Base-by-base conservation (phyloP, 768 basidiomycete genomes). In the Strobilomyces echinocephalus region DNA sequence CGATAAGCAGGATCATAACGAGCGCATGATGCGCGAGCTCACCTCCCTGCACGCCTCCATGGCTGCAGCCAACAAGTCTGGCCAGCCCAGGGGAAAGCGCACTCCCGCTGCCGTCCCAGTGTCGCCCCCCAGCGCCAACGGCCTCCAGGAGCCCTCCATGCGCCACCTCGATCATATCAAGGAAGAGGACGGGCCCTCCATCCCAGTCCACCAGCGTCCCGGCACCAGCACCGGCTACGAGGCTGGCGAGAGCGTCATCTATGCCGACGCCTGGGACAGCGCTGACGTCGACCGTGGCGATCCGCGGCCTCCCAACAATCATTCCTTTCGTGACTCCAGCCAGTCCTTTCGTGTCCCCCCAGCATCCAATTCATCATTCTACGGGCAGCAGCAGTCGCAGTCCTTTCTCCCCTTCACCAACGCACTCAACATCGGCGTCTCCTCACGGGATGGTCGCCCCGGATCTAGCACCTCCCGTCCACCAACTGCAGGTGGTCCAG, bases 1-100 rank as follows among this genome's bases (percentile, higher is more conserved):
- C n/a, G 93, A 97, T 68, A 90, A 91, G 75, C 83, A 83, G 68
- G 88, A 88, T 0, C 81, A 84, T 72, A 95, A 95, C 74, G 88
- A 91, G 68, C 75, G 80, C 49, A 93, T 92, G 90, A 93, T 94
- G 89, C 84, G 88, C 60, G 87, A 91, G 54, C 82, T 95, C 56
- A 88, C 88, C 46, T 79, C 81, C 5, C 79, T 95, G 43, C 91
- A 95, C 61, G 88, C 90, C 40, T 78, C 77, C 53, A 92, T 95
- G 82, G 84, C 87, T 12, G 76, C 77, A 30, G 73, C 75, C 47
- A 72, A 70, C 61, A 78, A 79, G 62, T 62, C 67, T 35, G 65
- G 70, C 53, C 64, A 65, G 53, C 2, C 69, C 2, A 71, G 77
- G 20, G 69, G 66, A 36, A 77, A 79, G 56, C 69, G 78, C 41